Evolutionary conservation across 768 basidiomycete genomes (phyloP).

Genomic region (Pisolithus orientalis): DNA sequence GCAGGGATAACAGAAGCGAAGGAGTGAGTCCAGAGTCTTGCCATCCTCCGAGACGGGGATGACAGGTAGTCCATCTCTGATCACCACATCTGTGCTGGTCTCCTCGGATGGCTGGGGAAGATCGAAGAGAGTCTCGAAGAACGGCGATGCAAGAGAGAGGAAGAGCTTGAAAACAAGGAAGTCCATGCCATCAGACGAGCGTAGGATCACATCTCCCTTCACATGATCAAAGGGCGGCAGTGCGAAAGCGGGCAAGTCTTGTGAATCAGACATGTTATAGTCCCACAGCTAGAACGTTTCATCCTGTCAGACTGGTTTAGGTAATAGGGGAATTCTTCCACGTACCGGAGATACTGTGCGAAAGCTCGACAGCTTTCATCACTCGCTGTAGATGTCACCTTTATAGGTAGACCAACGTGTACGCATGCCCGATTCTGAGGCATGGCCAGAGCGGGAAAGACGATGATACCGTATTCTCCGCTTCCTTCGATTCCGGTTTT

Average conservation of each 20-base stretch:
- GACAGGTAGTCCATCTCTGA: constrained; percentile 14
- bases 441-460: no score
- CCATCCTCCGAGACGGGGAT: constrained; percentile 13
- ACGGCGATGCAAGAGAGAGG: constrained; percentile 27
- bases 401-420: no score
- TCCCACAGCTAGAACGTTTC: neutral
- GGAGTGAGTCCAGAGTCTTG: constrained; percentile 18
- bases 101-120: constrained; percentile 18
- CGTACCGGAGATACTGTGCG: no score
- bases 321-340: no score
- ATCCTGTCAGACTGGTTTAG: neutral
- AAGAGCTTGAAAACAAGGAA: constrained; percentile 28
- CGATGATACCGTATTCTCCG: no score
- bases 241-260: constrained; percentile 1
- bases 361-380: no score
- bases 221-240: constrained; percentile 16
- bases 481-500: no score
- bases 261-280: neutral
- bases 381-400: no score
- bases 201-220: constrained; percentile 19
- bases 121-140: constrained; percentile 28
- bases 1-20: constrained; percentile 23
- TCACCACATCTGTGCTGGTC: constrained; percentile 1
- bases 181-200: constrained; percentile 24
- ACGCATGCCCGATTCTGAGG: no score